Base-by-base conservation (phyloP, 2,329 filamentous ascomycete genomes). In the Xylaria sp. region DNA sequence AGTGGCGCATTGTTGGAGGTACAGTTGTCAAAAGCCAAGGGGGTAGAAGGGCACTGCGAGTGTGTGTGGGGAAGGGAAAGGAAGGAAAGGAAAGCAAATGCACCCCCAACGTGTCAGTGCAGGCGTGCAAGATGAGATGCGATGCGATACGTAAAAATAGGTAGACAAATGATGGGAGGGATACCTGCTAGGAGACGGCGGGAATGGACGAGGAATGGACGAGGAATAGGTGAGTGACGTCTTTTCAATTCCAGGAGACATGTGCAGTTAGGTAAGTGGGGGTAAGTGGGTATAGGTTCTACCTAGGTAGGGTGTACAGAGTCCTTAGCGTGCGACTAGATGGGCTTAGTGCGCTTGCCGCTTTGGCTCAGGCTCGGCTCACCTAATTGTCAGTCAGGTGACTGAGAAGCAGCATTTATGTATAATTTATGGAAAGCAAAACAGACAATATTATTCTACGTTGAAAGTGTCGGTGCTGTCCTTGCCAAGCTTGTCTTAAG, bases 31-130 rank as follows among this genome's bases (percentile, higher is more conserved):
- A 44, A 59, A 65, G 56, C 50, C 28, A 37, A 51, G 57, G 57
- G 52, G 62, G 25, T 52, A 56, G 61, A 52, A 39, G 41, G 48
- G 52, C 31, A 28, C 28, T 7, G 18, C 51, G 61, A 61, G 66
- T 34, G 61, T 46, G 41, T 44, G 41, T 56, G 51, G 39, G n/a
- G 44, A 9, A 8, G 39, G 41, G 15, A 13, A 18, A 44, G 23
- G 3, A 25, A 25, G 13, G 18, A 44, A 18, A 23, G 9, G 52
- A 12, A 7, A 28, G 20, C 37, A 50, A 25, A 65, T 58, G 62
- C 56, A 65, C 48, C 66, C 41, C 37, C 41, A 48, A 69, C 66
- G 62, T 69, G 63, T 67, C 63, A 63, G 54, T 60, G 67, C 58
- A 63, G 54, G 46, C 23, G 64, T 37, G 58, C 59, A 59, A 52